A percentile compares a stretch with the other conserved stretches of the same genome.
Evolutionary conservation across 2,329 filamentous ascomycete species (phyloP).

Genomic region (Parastagonospora nodorum): DNA sequence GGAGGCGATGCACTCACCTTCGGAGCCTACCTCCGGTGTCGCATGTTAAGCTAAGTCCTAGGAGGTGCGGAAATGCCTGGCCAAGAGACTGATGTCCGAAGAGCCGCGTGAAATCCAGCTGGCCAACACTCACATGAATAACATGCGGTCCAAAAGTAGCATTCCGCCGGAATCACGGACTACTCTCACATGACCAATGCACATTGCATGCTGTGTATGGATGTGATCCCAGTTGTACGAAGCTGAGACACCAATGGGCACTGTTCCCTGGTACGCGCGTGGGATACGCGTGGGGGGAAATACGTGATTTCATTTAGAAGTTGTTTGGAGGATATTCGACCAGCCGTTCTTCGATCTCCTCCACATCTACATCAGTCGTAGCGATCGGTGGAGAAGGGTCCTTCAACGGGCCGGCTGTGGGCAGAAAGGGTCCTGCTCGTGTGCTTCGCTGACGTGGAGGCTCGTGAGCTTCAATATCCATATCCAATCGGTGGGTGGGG

Average conservation of each 20-base stretch:
- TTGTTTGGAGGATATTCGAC: constrained; percentile 21
- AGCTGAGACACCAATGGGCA: constrained; percentile 13
- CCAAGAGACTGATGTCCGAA: constrained; percentile 1
- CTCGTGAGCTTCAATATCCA: constrained; percentile 18
- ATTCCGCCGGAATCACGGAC: constrained; percentile 16
- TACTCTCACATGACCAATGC: constrained; percentile 6
- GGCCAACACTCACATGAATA: background rate
- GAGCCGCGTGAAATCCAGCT: background rate
- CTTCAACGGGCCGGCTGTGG: constrained; percentile 16
- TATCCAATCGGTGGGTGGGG: background rate
- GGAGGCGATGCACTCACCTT: background rate
- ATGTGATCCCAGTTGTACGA: constrained; percentile 5
- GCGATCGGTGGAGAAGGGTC: constrained; percentile 22
- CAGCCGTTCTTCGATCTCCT: constrained; percentile 3
- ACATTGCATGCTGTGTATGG: background rate
- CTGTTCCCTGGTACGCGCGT: constrained; percentile 22
- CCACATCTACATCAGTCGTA: constrained; percentile 5
- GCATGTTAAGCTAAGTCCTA: constrained; percentile 2
- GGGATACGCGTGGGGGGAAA: constrained; percentile 31
- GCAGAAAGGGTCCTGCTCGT: constrained; percentile 26
- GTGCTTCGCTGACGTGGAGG: constrained; percentile 25
- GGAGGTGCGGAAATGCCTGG: constrained; percentile 17
- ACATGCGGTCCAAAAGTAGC: constrained; percentile 5
- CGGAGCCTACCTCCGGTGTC: background rate
- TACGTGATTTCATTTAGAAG: constrained; percentile 39